Evolutionary conservation across 2,329 filamentous ascomycete species (phyloP).

Genomic region (Aspergillus ruber): DNA sequence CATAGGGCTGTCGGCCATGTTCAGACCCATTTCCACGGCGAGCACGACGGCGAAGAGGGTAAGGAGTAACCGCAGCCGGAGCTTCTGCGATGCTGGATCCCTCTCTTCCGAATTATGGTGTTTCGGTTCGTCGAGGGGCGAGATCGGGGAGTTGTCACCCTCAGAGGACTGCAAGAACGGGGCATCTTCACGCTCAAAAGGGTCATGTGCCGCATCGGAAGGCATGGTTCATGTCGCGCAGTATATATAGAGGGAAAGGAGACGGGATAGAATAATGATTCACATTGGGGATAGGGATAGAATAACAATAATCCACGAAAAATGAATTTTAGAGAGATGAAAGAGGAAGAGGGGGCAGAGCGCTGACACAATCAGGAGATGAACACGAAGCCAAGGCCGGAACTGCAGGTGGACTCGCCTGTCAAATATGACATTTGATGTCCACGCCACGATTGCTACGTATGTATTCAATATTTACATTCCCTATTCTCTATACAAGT

Average conservation of each 20-base stretch:
- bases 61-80: constrained; percentile 33
- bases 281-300: not conserved
- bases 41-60: constrained; percentile 38
- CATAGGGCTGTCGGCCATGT: constrained; percentile 39
- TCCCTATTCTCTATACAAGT: no score
- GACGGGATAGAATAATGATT: not conserved
- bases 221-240: constrained; percentile 13
- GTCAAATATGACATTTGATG: not conserved
- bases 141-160: not conserved
- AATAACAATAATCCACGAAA: not conserved
- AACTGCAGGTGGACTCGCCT: not conserved
- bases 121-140: constrained; percentile 2
- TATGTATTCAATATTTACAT: no score
- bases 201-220: constrained; percentile 14
- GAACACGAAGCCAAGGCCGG: not conserved
- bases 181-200: constrained; percentile 23
- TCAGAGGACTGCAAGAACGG: constrained; percentile 23
- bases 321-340: not conserved
- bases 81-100: constrained; percentile 11
- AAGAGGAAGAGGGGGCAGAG: not conserved
- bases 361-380: not conserved
- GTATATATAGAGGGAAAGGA: not conserved
- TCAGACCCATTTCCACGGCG: constrained; percentile 40
- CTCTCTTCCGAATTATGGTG: not conserved
- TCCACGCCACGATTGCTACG: not conserved